Base-by-base conservation (phyloP, 495 filamentous ascomycete species). In the Daldinia loculata region DNA sequence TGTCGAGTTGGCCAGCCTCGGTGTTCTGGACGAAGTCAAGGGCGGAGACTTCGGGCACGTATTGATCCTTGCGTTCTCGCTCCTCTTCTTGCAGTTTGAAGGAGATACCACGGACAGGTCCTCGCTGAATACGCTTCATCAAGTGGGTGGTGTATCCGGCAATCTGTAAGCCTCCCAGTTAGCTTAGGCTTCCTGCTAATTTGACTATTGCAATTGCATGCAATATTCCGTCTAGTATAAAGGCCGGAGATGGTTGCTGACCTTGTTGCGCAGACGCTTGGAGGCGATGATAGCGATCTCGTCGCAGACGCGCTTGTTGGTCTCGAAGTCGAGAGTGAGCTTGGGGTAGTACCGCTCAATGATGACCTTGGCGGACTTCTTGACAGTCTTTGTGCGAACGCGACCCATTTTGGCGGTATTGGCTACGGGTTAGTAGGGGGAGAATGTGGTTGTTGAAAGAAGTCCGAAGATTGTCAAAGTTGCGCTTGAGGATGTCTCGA, bases 31-130 rank as follows among this genome's bases (percentile, higher is more conserved):
- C 90, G 86, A 97, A 95, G 88, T 98, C 96, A 80, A 99, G 92
- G 76, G 96, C 95, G 45, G 96, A 98, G 76, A 99, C 86, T 85
- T 99, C 95, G 74, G 96, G 96, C 69, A 99, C 95, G 86, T 97
- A 99, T 89, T 99, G 96, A 88, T 99, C 95, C 91, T 99, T 99
- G 79, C 95, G 90, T 87, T 99, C 95, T 87, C 95, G 91, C 89
- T 98, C 95, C 87, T 98, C 95, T 87, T 99, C 95, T 88, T 99
- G 95, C 60, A 99, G 91, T 90, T 98, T 99, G 93, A 99, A 99
- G 82, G 96, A 98, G 85, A 99, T 99, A 89, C 95, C 95, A 78
- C 95, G 95, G 84, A 99, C 95, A 70, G 95, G 95, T 52, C 95
- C 95, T 82, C 95, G 94, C 86, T 98, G 95, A 80, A 99, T 99